Evolutionary conservation across 331 rosid species (phyloP).

Genomic region (Rosa hybrid): DNA sequence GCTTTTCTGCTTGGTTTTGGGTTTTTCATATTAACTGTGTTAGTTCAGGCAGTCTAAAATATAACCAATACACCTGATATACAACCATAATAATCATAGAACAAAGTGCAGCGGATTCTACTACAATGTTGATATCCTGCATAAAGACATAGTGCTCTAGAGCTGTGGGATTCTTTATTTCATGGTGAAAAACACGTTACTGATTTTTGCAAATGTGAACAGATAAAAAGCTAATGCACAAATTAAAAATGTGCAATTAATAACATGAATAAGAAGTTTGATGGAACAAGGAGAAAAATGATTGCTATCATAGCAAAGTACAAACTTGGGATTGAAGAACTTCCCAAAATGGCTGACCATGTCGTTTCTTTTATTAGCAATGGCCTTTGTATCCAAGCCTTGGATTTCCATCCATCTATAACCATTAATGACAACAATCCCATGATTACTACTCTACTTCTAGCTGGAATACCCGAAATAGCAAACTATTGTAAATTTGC

Average conservation of each 20-base stretch:
- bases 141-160: neutral
- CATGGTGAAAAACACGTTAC: neutral
- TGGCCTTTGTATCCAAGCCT: neutral
- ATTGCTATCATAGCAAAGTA: neutral
- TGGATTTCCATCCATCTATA: slow-evolving; percentile 9
- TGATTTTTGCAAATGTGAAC: neutral
- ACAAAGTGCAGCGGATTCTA: neutral
- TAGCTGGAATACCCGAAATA: neutral
- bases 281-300: slow-evolving; percentile 1
- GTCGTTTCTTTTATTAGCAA: neutral
- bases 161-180: neutral
- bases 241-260: neutral
- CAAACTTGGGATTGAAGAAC: neutral
- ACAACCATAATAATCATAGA: slow-evolving; percentile 1
- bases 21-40: slow-evolving; percentile 3
- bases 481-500: neutral
- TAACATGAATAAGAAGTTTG: neutral
- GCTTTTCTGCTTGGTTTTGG: slow-evolving; percentile 9
- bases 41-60: neutral
- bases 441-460: neutral
- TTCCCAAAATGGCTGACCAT: neutral
- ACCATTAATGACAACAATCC: neutral
- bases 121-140: neutral
- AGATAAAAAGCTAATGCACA: neutral
- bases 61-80: neutral